Conservation (phyloP, 768 basidiomycete genomes). For the Tylopilus intermedius region DNA sequence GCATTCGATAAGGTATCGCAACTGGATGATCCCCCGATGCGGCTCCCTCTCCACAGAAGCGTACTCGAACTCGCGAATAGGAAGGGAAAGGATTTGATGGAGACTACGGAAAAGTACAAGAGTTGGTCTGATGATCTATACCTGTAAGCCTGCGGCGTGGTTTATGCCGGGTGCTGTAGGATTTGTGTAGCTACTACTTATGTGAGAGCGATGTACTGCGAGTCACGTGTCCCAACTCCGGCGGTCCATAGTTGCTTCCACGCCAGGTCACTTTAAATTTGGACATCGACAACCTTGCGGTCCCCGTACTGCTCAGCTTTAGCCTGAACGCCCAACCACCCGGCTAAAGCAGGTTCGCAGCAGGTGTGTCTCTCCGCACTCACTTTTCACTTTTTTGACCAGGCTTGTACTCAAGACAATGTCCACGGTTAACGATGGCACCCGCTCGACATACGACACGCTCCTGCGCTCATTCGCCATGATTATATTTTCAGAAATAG, state of each 20-base stretch:
- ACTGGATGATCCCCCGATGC: conserved; percentile 20
- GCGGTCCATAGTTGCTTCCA: neutral
- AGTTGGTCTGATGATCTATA: conserved; percentile 24
- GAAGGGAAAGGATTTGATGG: conserved; percentile 15
- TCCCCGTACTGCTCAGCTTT: neutral
- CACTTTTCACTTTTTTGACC: neutral
- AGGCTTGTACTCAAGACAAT: conserved; percentile 10
- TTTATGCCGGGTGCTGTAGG: neutral
- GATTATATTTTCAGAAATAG: conserved; percentile 91
- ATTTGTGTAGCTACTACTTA: neutral
- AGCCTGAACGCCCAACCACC: neutral
- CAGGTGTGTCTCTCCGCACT: conserved; percentile 1
- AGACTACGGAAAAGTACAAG: conserved; percentile 16
- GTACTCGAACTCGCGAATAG: neutral
- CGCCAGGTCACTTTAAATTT: neutral
- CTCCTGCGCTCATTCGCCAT: conserved; percentile 78
- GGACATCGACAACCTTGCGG: neutral
- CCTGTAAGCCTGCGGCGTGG: conserved; percentile 2
- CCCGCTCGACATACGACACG: conserved; percentile 35
- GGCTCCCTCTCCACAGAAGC: conserved; percentile 17
- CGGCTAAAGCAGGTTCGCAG: neutral
- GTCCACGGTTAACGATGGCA: conserved; percentile 14
- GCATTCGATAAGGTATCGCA: conserved; percentile 17
- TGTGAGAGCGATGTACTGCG: neutral
- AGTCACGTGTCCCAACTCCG: neutral